Evolutionary conservation across 2,329 filamentous ascomycete genomes (phyloP), one percentile per base, ranked within the genome.

Genomic region (Talaromyces sp.): DNA sequence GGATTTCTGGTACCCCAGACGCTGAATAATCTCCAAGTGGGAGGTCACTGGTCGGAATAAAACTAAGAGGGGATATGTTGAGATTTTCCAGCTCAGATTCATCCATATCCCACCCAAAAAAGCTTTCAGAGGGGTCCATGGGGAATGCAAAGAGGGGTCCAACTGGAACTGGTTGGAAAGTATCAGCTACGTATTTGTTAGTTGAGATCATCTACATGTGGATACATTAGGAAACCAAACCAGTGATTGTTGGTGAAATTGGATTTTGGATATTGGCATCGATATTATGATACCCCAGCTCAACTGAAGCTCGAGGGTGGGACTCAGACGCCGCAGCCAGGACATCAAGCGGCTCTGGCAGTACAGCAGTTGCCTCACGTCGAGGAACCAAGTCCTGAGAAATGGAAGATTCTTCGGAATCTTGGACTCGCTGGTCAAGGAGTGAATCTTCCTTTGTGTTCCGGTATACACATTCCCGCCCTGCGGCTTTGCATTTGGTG

Each of bases 101-200:
- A 51, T 56, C 61, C 31, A 63, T 61, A 52, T 58, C 55, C 61
- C 61, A 63, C 55, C 61, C 61, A 58, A 63, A 54, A 50, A 58
- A 63, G 24, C 61, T 62, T 19, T 63, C 61, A 29, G 55, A 63
- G 49, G 59, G 46, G 32, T 63, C 61, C 55, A 62, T 63, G 38
- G 53, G 31, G 54, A 63, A 61, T 32, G 57, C 61, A 61, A 62
- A 63, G 19, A 63, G 58, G 46, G 59, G 53, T 55, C 57, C 58
- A 7, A 62, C 38, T 27, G 61, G 35, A 51, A 63, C 55, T 49
- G n/a, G 13, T 49, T 8, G 59, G 56, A 56, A 63, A 62, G 53
- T 62, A 49, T 32, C 35, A 24, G 38, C 52, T 55, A 41, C 35
- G 24, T 29, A 54, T 21, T 50, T 55, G 46, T 63, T 46, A 61